These are phyloP conservation scores for Zangia roseola DNA, from an alignment of 768 basidiomycete genomes.

Conservation along the genomic window DNA sequence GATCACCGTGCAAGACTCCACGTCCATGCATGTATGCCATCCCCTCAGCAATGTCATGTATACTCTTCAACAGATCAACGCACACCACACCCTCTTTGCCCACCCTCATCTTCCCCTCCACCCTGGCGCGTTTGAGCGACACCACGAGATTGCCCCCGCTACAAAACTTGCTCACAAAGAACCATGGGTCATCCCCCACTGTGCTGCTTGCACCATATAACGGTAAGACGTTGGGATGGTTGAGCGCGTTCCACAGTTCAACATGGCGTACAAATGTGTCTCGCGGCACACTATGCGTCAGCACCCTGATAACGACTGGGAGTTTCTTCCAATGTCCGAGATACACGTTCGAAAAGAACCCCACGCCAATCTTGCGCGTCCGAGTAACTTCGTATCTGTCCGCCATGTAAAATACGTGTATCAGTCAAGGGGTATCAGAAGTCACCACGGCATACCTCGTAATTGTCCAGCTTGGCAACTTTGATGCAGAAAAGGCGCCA, in stretches of 20 bases:
- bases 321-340: slow-evolving; percentile 68
- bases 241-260: slow-evolving; percentile 67
- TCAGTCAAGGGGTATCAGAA: neutral
- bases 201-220: slow-evolving; percentile 79
- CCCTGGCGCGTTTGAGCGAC: slow-evolving; percentile 44
- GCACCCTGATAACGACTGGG: slow-evolving; percentile 70
- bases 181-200: slow-evolving; percentile 69
- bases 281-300: slow-evolving; percentile 58
- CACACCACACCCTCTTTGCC: neutral
- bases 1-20: slow-evolving; percentile 74
- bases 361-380: slow-evolving; percentile 65
- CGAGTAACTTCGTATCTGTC: slow-evolving; percentile 71
- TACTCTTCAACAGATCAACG: slow-evolving; percentile 52
- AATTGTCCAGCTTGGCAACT: slow-evolving; percentile 74
- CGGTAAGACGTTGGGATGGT: slow-evolving; percentile 68
- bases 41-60: slow-evolving; percentile 74
- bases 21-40: slow-evolving; percentile 77
- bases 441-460: slow-evolving; percentile 43
- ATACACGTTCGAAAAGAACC: slow-evolving; percentile 78
- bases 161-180: slow-evolving; percentile 75
- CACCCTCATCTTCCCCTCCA: neutral
- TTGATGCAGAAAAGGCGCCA: slow-evolving; percentile 5
- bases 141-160: slow-evolving; percentile 61
- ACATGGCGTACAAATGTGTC: slow-evolving; percentile 69
- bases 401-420: neutral